Percentiles rank a stretch among this genome's conserved stretches.
Evolutionary conservation across 331 rosid species (phyloP).

Genomic region (Rhamnella rubrinervis): DNA sequence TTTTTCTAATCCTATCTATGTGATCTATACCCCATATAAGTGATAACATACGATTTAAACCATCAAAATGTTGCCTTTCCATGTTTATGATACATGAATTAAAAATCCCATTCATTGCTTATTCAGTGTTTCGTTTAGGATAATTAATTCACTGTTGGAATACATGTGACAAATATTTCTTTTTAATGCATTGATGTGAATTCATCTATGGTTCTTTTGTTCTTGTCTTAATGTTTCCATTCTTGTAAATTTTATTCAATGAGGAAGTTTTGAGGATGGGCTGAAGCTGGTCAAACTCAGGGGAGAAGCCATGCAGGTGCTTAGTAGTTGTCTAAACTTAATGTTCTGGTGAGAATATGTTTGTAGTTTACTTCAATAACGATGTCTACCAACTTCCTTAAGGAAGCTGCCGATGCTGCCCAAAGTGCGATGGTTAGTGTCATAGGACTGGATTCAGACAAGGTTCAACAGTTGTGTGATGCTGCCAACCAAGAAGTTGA

Average conservation of each 20-base stretch:
- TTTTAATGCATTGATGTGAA: slow-evolving; percentile 20
- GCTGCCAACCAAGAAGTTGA: slow-evolving; percentile 93
- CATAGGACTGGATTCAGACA: slow-evolving; percentile 88
- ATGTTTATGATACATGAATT: not conserved
- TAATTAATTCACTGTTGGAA: not conserved
- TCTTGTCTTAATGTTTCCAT: slow-evolving; percentile 17
- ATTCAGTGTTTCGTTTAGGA: not conserved
- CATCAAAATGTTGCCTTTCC: not conserved
- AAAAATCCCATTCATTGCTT: not conserved
- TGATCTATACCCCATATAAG: not conserved
- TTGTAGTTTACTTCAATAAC: not conserved
- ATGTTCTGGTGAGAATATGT: slow-evolving; percentile 10
- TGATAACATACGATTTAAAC: not conserved
- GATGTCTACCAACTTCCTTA: slow-evolving; percentile 19
- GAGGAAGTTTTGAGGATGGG: slow-evolving; percentile 92
- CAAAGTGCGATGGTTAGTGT: slow-evolving; percentile 92
- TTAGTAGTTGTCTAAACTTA: slow-evolving; percentile 13
- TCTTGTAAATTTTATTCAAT: slow-evolving; percentile 25
- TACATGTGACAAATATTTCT: slow-evolving; percentile 10
- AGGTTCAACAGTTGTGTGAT: slow-evolving; percentile 89
- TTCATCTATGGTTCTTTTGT: slow-evolving; percentile 3
- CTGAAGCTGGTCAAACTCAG: slow-evolving; percentile 92
- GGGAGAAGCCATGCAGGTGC: slow-evolving; percentile 99
- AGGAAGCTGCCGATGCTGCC: slow-evolving; percentile 92
- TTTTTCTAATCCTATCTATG: not conserved